These are phyloP conservation scores for Leucocoprinus leucothites DNA, from an alignment of 768 basidiomycete species.

Conservation along the genomic window DNA sequence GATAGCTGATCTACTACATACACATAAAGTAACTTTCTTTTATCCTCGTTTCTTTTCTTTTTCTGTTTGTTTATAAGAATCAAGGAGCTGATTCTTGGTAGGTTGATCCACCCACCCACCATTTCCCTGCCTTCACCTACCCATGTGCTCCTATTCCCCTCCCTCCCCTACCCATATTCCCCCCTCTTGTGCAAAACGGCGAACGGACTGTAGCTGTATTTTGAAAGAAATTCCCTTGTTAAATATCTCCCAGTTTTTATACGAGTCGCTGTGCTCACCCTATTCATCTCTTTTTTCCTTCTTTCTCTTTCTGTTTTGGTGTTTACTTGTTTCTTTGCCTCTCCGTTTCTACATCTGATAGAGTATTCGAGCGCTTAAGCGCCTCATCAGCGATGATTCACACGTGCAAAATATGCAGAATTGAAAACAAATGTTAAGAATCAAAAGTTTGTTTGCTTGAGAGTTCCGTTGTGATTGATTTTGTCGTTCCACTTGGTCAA, in stretches of 20 bases:
- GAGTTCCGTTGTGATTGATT: neutral
- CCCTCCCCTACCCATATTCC: neutral
- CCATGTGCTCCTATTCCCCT: neutral
- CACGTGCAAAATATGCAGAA: neutral
- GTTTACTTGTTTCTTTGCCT: neutral
- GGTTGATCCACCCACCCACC: neutral
- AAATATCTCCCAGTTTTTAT: too few species aligned
- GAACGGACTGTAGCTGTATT: slow-evolving; percentile 13
- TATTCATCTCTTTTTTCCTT: neutral
- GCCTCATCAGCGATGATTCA: neutral
- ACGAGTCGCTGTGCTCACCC: too few species aligned
- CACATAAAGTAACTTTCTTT: slow-evolving; percentile 8
- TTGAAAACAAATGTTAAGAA: neutral
- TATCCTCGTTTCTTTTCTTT: slow-evolving; percentile 1
- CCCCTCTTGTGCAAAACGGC: slow-evolving; percentile 10
- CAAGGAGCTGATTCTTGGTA: neutral
- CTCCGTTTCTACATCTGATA: slow-evolving; percentile 8
- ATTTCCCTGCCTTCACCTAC: too few species aligned
- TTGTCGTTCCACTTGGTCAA: neutral
- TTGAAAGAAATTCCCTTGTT: slow-evolving; percentile 3
- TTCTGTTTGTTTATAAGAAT: neutral
- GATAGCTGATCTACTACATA: slow-evolving; percentile 7
- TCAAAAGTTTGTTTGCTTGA: too few species aligned
- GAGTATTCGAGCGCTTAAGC: slow-evolving; percentile 12
- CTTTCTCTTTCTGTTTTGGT: slow-evolving; percentile 3